Base-by-base conservation (phyloP, 164 flowering plant genomes). In the Dillenia turbinata region DNA sequence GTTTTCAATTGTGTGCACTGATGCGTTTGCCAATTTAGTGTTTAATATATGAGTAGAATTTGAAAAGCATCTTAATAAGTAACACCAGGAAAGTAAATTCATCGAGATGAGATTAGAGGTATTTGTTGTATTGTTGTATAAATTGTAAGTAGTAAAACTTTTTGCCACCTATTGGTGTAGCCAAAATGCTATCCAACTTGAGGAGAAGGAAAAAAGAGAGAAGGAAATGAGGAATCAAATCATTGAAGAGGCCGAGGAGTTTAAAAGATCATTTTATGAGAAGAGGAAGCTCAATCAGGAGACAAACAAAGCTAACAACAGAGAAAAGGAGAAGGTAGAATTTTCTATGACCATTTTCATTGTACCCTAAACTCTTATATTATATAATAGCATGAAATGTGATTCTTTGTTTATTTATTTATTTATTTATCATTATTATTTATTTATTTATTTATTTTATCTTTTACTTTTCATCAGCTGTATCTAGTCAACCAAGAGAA, bases 291-390 rank as follows among this genome's bases (percentile, higher is more conserved):
- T 76, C 12, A 87, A 77, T 64, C 65, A 84, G 55, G 97, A 93
- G 77, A 79, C 84, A 46, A 93, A 79, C 83, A 84, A 81, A 63
- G 63, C 70, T 50, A 70, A 58, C 56, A 93, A 93, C 81, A 81
- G 94, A 72, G 98, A 90, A 67, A 86, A 75, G 68, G 98, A 93
- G 71, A 90, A 90, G 96, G 98, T 90, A 69, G 22, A 61, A n/a
- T 22, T 45, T 52, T 43, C 10, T 9, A 2, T 7, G 40, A 5
- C 40, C 2, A 44, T 66, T 26, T 49, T 24, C 40, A 33, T 45
- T 40, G 52, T 14, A 10, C 24, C 40, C 40, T 26, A 33, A 10
- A 14, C 14, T 63, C 45, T 24, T 22, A 47, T 33, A 33, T 33
- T 33, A 33, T 4, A 33, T 33, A 33, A 33, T 33, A 4, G 40